Percentiles rank a stretch among this genome's conserved stretches.
These are phyloP conservation scores for Fusarium incarnatum DNA, from an alignment of 2,329 filamentous ascomycete genomes.

Conservation along the genomic window DNA sequence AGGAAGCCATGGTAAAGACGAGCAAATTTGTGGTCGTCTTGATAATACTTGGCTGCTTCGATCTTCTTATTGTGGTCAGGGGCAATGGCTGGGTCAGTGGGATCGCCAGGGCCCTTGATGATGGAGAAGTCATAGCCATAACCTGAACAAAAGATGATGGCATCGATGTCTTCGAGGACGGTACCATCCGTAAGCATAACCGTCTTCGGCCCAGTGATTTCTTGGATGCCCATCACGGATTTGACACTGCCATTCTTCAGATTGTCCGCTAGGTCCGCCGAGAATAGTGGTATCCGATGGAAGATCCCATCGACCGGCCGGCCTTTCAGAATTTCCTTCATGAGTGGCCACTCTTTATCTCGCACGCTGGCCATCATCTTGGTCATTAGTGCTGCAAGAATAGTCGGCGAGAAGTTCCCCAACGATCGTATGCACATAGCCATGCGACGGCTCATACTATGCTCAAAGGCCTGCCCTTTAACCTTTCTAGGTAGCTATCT, in stretches of 20 bases:
- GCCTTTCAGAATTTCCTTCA: conserved; percentile 23
- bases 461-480: conserved; percentile 53
- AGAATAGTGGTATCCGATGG: conserved; percentile 47
- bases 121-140: conserved; percentile 49
- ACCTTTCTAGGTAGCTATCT: conserved; percentile 41
- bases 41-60: conserved; percentile 36
- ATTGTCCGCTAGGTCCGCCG: conserved; percentile 46
- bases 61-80: conserved; percentile 45
- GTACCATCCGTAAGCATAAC: conserved; percentile 48
- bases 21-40: conserved; percentile 42
- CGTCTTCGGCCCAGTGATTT: conserved; percentile 47
- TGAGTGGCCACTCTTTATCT: conserved; percentile 38
- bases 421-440: conserved; percentile 35
- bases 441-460: conserved; percentile 49
- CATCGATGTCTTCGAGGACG: conserved; percentile 50
- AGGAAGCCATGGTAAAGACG: conserved; percentile 49
- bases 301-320: conserved; percentile 34
- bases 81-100: conserved; percentile 43
- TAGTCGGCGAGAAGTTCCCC: conserved; percentile 21
- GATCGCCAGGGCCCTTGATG: conserved; percentile 46
- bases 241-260: conserved; percentile 46
- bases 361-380: conserved; percentile 30
- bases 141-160: conserved; percentile 50
- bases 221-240: conserved; percentile 45
- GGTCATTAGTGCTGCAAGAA: conserved; percentile 30